Base-by-base conservation (phyloP, 2,329 filamentous ascomycete species). In the Uncinocarpus reesii region DNA sequence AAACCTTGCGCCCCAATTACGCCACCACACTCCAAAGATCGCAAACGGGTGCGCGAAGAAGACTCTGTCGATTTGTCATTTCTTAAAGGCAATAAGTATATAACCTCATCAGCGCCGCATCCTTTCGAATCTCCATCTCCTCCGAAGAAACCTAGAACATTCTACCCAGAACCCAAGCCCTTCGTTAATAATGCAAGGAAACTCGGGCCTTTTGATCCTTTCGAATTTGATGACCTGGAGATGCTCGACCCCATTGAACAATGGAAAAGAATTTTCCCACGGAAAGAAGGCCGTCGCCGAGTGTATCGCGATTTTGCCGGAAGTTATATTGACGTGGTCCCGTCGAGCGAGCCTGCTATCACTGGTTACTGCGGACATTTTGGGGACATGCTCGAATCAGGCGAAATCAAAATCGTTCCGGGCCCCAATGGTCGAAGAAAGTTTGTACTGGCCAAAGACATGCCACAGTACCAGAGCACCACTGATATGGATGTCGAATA, bases 71-170 rank as follows among this genome's bases (percentile, higher is more conserved):
- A 29, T 29, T 7, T 18, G 6, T 10, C 21, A 15, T 7, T 21
- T 11, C 2, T 20, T 20, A 21, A 38, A 11, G 23, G 7, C 2
- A 24, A 21, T 11, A 38, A 20, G 20, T 36, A 18, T 2, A 28
- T 23, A 26, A 15, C 37, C 15, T 16, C 18, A 7, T 20, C 34
- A 6, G 13, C 16, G 18, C 34, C 7, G 34, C n/a, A n/a, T n/a
- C n/a, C n/a, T n/a, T n/a, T 36, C n/a, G 37, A 41, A 4, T 28
- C 37, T 15, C 38, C 41, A 23, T 32, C 28, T 32, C 41, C 38
- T 18, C 21, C 11, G n/a, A 42, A 42, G n/a, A 42, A n/a, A n/a
- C 38, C 29, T n/a, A 42, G 29, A 28, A 11, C 2, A 11, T 20
- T 7, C 8, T 16, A 2, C 13, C 38, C 38, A 42, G 15, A n/a